These are phyloP conservation scores for Kwoniella mangroviensis DNA, from an alignment of 768 basidiomycete species.

Conservation along the genomic window DNA sequence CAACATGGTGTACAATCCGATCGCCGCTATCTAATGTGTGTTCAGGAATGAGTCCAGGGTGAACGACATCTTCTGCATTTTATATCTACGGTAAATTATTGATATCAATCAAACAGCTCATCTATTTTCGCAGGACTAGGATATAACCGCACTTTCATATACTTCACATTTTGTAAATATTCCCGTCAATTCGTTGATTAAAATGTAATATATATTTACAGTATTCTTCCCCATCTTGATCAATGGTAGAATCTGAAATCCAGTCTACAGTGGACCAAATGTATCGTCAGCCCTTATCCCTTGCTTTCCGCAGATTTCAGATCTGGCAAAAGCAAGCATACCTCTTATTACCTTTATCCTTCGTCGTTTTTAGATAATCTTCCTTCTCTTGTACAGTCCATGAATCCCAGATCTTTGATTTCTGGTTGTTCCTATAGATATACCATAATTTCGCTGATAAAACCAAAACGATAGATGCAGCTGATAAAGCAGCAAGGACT, in stretches of 20 bases:
- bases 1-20: no score
- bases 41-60: no score
- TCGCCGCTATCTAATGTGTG: no score
- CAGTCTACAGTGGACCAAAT: neutral
- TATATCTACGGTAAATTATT: neutral
- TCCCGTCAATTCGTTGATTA: no score
- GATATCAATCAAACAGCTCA: neutral
- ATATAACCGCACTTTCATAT: no score
- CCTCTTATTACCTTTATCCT: conserved; percentile 60
- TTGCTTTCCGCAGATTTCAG: no score
- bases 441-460: conserved; percentile 66
- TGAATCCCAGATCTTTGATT: conserved; percentile 64
- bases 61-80: neutral
- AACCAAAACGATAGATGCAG: conserved; percentile 66
- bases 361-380: conserved; percentile 68
- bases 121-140: no score
- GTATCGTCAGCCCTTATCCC: neutral
- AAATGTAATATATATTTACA: neutral
- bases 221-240: neutral
- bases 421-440: conserved; percentile 62
- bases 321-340: no score
- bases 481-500: conserved; percentile 64
- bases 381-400: conserved; percentile 64
- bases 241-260: conserved; percentile 28
- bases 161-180: no score